Evolutionary conservation across 148 eudicot species (phyloP).

Genomic region (Nyssa sinensis): DNA sequence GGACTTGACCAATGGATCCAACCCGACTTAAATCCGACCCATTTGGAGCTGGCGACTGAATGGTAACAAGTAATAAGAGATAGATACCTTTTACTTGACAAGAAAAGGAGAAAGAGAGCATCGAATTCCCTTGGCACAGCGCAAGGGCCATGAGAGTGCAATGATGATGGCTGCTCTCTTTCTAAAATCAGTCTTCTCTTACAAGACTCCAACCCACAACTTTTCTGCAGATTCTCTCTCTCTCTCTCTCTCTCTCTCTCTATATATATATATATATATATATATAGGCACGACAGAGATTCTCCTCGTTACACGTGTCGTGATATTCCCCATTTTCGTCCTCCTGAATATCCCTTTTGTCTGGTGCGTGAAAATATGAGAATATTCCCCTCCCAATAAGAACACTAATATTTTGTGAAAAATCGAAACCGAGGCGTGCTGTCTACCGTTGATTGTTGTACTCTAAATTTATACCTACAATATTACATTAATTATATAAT

Average conservation of each 20-base stretch:
- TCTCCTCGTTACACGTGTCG: conserved; percentile 46
- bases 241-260: conserved; percentile 4
- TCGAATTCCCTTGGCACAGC: conserved; percentile 23
- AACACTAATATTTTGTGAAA: neutral
- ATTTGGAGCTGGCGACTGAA: conserved; percentile 1
- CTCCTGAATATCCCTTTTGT: conserved; percentile 67
- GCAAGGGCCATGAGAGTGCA: conserved; percentile 14
- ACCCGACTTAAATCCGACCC: neutral
- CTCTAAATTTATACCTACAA: neutral
- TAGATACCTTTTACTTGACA: neutral
- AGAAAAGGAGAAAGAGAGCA: conserved; percentile 15
- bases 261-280: neutral
- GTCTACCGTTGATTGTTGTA: conserved; percentile 1
- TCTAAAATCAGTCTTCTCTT: conserved; percentile 50
- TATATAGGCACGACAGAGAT: conserved; percentile 23
- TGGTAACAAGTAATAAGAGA: neutral
- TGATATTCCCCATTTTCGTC: conserved; percentile 34
- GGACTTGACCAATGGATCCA: too few species aligned
- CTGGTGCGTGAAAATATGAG: conserved; percentile 11
- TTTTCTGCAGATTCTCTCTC: conserved; percentile 45
- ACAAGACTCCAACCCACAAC: conserved; percentile 65
- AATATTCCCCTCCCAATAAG: neutral
- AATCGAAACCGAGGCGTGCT: conserved; percentile 10
- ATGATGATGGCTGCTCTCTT: conserved; percentile 50
- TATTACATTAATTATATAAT: too few species aligned